Conservation (phyloP, 1,284 basidiomycete species). For the Cerrena zonata region DNA sequence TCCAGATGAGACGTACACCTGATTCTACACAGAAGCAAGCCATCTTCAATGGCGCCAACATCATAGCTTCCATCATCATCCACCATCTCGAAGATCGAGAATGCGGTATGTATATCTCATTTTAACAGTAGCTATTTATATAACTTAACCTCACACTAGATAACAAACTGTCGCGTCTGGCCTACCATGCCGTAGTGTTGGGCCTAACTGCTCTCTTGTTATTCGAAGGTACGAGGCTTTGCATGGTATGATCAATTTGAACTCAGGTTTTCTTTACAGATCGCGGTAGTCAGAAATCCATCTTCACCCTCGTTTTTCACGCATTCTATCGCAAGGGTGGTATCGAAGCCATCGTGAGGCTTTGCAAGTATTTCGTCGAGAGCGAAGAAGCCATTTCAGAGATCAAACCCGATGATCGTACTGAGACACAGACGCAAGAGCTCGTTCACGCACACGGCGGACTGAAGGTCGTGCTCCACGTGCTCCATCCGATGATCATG, state of each 20-base stretch:
- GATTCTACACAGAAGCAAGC: conserved; percentile 78
- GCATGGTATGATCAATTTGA: neutral
- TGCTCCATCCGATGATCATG: conserved; percentile 74
- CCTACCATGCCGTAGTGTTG: conserved; percentile 75
- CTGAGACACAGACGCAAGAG: conserved; percentile 54
- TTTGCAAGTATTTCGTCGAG: conserved; percentile 53
- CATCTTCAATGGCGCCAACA: conserved; percentile 62
- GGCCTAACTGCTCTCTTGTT: conserved; percentile 69
- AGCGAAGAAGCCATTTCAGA: conserved; percentile 51
- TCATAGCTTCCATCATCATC: conserved; percentile 70
- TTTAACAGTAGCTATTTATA: conserved; percentile 5
- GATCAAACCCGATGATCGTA: conserved; percentile 48
- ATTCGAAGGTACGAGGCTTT: conserved; percentile 71
- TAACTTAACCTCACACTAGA: too few species aligned
- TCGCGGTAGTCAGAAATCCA: conserved; percentile 62
- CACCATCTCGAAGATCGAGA: conserved; percentile 62
- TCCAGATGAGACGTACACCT: conserved; percentile 74
- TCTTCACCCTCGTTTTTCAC: conserved; percentile 72
- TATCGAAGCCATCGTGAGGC: conserved; percentile 59
- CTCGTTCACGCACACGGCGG: conserved; percentile 74
- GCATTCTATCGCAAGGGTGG: conserved; percentile 74
- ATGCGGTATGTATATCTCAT: conserved; percentile 38
- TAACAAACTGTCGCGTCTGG: conserved; percentile 49
- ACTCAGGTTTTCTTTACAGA: conserved; percentile 40
- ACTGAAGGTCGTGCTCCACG: conserved; percentile 74